Percentiles rank a stretch among this genome's conserved stretches.
These are phyloP conservation scores for Diaporthe helianthi DNA, from an alignment of 2,329 filamentous ascomycete species.

Conservation along the genomic window DNA sequence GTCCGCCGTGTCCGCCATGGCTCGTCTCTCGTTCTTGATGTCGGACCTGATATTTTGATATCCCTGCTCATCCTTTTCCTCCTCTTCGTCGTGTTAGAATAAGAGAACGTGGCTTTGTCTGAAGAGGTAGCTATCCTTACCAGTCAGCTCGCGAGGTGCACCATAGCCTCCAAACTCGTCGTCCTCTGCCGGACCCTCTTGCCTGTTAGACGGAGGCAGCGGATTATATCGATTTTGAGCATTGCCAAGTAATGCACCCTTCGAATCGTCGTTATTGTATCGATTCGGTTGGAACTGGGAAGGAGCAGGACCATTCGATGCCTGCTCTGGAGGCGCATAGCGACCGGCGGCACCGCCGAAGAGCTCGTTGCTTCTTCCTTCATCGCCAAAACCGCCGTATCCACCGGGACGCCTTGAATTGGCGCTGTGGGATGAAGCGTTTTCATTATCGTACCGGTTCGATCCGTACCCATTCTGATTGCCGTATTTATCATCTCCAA, in stretches of 20 bases:
- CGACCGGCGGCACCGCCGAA: conserved; percentile 53
- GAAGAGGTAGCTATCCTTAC: background rate
- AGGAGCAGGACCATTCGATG: background rate
- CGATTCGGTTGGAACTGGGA: background rate
- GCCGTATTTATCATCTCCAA: conserved; percentile 61
- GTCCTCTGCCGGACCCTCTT: background rate
- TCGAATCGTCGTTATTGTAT: background rate
- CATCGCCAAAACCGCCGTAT: conserved; percentile 65
- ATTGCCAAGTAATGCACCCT: conserved; percentile 15
- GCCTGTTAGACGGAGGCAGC: background rate
- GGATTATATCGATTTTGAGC: conserved; percentile 28
- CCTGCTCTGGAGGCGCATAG: conserved; percentile 34
- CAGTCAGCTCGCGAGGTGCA: conserved; percentile 72
- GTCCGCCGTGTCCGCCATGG: background rate
- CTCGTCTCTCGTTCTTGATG: background rate
- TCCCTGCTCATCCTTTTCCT: conserved; percentile 77
- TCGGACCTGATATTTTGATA: conserved; percentile 65
- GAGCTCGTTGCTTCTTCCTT: conserved; percentile 62
- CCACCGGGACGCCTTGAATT: conserved; percentile 57
- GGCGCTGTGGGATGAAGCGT: conserved; percentile 41
- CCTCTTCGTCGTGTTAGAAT: conserved; percentile 62
- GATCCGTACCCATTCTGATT: conserved; percentile 58
- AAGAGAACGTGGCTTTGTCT: background rate
- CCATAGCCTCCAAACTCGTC: conserved; percentile 61
- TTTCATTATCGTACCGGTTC: conserved; percentile 57